phyloP scores from a whole-genome alignment of 768 basidiomycete species.

The Tubosaeta sp. region DNA sequence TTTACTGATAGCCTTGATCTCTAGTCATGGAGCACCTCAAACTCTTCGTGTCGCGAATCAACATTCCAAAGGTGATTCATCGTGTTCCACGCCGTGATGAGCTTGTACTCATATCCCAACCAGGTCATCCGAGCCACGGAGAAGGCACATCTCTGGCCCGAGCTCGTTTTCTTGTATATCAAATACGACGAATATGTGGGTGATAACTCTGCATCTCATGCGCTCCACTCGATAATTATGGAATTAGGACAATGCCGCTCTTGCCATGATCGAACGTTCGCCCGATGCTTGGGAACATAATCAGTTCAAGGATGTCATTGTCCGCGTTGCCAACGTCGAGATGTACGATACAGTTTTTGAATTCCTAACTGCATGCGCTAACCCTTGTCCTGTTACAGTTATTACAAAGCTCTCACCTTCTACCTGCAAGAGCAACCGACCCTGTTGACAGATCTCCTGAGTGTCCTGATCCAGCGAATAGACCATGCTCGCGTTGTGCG shows the following conservation, averaged over 20 bases:
- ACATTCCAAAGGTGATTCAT: slow-evolving; percentile 80
- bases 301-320: slow-evolving; percentile 98
- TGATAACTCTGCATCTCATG: not conserved
- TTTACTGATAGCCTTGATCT: slow-evolving; percentile 6
- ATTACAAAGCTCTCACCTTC: slow-evolving; percentile 93
- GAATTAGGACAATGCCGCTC: slow-evolving; percentile 85
- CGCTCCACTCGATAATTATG: slow-evolving; percentile 1
- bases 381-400: slow-evolving; percentile 41
- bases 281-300: slow-evolving; percentile 99
- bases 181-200: slow-evolving; percentile 94
- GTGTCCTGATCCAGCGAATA: slow-evolving; percentile 88
- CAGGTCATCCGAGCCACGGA: slow-evolving; percentile 93
- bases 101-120: not conserved
- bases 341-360: slow-evolving; percentile 51
- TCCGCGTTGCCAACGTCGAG: slow-evolving; percentile 96
- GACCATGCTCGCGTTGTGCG: slow-evolving; percentile 95
- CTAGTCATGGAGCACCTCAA: slow-evolving; percentile 98
- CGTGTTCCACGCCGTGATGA: not conserved
- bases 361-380: not conserved
- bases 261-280: slow-evolving; percentile 98
- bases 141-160: slow-evolving; percentile 96
- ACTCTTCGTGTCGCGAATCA: slow-evolving; percentile 91
- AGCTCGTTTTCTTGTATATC: slow-evolving; percentile 97
- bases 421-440: slow-evolving; percentile 93
- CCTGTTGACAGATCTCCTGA: slow-evolving; percentile 88